phyloP scores from a whole-genome alignment of 164 flowering plant genomes.

The Chimonanthus praecox region DNA sequence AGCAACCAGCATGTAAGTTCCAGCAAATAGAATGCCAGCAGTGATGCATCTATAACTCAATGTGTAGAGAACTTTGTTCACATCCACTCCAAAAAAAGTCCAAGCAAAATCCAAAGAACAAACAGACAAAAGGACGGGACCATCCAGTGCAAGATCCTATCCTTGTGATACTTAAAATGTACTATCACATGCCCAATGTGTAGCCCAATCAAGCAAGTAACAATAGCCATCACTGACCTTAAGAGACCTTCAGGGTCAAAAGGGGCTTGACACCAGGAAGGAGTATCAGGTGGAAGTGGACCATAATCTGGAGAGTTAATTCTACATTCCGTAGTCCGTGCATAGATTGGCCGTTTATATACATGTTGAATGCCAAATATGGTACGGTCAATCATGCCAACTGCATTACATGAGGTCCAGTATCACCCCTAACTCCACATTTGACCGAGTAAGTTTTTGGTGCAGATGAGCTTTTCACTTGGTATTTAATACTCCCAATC shows the following conservation, averaged over 20 bases:
- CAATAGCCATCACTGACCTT: too few relatives aligned
- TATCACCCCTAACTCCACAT: constrained; percentile 75
- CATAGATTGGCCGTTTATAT: constrained; percentile 53
- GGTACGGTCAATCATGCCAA: constrained; percentile 70
- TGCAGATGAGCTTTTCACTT: constrained; percentile 18
- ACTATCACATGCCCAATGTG: constrained; percentile 69
- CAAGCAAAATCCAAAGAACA: constrained; percentile 32
- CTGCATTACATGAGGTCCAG: constrained; percentile 81
- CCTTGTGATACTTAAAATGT: constrained; percentile 64
- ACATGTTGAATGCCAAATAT: constrained; percentile 62
- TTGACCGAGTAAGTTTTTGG: constrained; percentile 41
- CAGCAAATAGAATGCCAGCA: constrained; percentile 55
- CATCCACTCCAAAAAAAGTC: constrained; percentile 46
- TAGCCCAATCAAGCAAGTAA: too few relatives aligned
- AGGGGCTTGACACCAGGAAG: constrained; percentile 88
- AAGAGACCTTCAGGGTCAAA: constrained; percentile 87
- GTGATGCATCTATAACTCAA: constrained; percentile 64
- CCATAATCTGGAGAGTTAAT: constrained; percentile 67
- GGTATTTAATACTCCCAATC: constrained; percentile 63
- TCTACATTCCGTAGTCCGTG: constrained; percentile 61
- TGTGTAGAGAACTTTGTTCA: constrained; percentile 68
- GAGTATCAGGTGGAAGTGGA: constrained; percentile 65
- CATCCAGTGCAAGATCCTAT: constrained; percentile 54
- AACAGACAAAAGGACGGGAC: constrained; percentile 36
- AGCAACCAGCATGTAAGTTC: constrained; percentile 49